These are phyloP conservation scores for Suillus alpinus DNA, from an alignment of 768 basidiomycete genomes.

Conservation along the genomic window DNA sequence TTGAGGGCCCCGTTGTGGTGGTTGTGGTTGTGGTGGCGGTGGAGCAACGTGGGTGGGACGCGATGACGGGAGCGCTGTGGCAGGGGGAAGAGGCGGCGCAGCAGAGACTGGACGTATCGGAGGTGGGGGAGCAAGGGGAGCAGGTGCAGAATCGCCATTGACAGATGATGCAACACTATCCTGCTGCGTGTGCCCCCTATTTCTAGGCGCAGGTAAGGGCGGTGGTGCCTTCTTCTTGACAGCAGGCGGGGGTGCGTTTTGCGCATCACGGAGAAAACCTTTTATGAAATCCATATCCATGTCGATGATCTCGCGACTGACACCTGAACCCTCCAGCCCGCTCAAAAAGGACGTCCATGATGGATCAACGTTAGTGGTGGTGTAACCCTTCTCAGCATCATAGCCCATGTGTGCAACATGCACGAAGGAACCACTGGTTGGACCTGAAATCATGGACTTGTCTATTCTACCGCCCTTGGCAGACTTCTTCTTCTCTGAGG, in stretches of 20 bases:
- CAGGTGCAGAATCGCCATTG: constrained; percentile 21
- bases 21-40: constrained; percentile 21
- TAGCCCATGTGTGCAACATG: constrained; percentile 97
- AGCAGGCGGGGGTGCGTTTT: constrained; percentile 38
- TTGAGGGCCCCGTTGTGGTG: constrained; percentile 26
- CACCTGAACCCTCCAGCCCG: constrained; percentile 60
- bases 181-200: constrained; percentile 25
- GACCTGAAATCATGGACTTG: constrained; percentile 89
- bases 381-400: constrained; percentile 83
- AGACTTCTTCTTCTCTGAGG: constrained; percentile 51
- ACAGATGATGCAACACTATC: constrained; percentile 21
- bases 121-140: constrained; percentile 34
- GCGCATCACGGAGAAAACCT: constrained; percentile 61
- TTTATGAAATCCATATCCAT: constrained; percentile 89
- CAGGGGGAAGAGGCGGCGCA: constrained; percentile 34
- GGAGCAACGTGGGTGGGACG: constrained; percentile 7
- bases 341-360: constrained; percentile 79
- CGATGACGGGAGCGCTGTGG: constrained; percentile 27
- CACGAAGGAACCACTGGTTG: constrained; percentile 73
- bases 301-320: constrained; percentile 65
- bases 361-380: constrained; percentile 82
- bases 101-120: constrained; percentile 25
- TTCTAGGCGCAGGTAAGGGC: constrained; percentile 30
- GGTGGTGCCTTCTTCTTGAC: constrained; percentile 46
- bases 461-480: constrained; percentile 78